Evolutionary conservation across 2,329 filamentous ascomycete species (phyloP), one percentile per base, ranked within the genome.

Genomic region (Cladosporium sp.): DNA sequence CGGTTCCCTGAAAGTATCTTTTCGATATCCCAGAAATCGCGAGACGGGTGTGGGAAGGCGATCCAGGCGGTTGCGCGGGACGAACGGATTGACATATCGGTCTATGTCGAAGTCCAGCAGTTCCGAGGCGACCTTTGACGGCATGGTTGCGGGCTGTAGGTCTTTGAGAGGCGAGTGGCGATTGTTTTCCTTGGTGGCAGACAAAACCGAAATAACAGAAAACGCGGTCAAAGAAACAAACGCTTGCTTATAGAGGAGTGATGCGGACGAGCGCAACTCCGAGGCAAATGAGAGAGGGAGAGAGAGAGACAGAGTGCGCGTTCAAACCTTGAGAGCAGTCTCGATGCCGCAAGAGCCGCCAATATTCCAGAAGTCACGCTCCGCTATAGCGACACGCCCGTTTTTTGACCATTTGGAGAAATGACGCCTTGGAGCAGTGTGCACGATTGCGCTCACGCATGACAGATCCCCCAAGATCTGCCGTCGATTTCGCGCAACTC

Each of bases 91-190:
- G 44, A 95, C 65, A 64, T 85, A 82, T n/a, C 70, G 71, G 73
- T 96, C 90, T 56, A 95, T 80, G 69, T 93, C 82, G 68, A 95
- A 82, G 62, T 84, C 75, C 56, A 69, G 56, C 20, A 62, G 24
- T 9, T 60, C 47, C 7, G 47, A 43, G 11, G 40, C 30, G 15
- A 43, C n/a, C 24, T 50, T 50, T 39, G 47, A 50, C 2, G 39
- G 39, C 47, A 50, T 43, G 9, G 7, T 39, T 24, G 41, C 22
- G 5, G 22, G 22, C 22, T 9, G 22, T 27, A 4, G 9, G 9
- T 27, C 22, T 4, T 27, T 5, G 22, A 27, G 4, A 9, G 22
- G n/a, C 4, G 4, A 27, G 9, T 20, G 13, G 40, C 40, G 20
- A 20, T n/a, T 43, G 9, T 20, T 29, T 17, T 15, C 6, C 19